Evolutionary conservation across 371 early-diverging fungal species (phyloP).

Genomic region (Actinomortierella ambigua): DNA sequence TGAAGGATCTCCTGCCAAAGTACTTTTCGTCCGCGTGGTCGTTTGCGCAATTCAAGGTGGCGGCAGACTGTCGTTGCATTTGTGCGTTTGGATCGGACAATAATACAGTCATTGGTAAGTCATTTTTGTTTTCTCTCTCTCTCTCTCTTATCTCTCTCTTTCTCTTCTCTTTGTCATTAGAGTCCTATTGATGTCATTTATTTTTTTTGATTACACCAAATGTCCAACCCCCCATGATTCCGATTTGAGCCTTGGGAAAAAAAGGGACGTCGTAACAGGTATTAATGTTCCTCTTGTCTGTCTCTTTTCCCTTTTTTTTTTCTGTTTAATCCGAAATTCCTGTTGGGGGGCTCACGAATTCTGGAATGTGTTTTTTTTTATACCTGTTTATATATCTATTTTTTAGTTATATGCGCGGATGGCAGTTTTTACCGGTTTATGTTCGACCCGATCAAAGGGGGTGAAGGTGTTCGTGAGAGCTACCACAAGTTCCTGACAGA

Average conservation of each 20-base stretch:
- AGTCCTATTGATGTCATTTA: constrained; percentile 5
- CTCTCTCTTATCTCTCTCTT: not conserved
- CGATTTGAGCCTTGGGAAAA: not conserved
- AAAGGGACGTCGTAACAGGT: not conserved
- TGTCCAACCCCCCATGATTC: too few species aligned
- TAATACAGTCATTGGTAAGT: constrained; percentile 73
- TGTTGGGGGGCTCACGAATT: too few species aligned
- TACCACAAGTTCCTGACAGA: constrained; percentile 64
- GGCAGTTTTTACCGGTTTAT: constrained; percentile 85
- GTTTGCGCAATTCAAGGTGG: constrained; percentile 87
- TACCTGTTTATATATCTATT: constrained; percentile 1
- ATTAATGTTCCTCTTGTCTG: not conserved
- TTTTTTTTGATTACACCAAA: too few species aligned
- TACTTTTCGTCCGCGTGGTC: constrained; percentile 95
- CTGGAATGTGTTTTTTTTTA: constrained; percentile 8
- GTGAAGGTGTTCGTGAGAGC: constrained; percentile 73
- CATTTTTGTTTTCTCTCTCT: not conserved
- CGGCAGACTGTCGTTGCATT: constrained; percentile 78
- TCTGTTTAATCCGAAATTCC: too few species aligned
- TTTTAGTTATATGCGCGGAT: constrained; percentile 79
- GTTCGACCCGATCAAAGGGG: constrained; percentile 84
- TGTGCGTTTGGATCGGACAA: constrained; percentile 80
- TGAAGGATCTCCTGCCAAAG: constrained; percentile 90
- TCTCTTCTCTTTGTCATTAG: not conserved
- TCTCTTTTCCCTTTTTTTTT: too few species aligned